phyloP scores from a whole-genome alignment of 805 yeast genomes.

The Yarrowia sp. region DNA sequence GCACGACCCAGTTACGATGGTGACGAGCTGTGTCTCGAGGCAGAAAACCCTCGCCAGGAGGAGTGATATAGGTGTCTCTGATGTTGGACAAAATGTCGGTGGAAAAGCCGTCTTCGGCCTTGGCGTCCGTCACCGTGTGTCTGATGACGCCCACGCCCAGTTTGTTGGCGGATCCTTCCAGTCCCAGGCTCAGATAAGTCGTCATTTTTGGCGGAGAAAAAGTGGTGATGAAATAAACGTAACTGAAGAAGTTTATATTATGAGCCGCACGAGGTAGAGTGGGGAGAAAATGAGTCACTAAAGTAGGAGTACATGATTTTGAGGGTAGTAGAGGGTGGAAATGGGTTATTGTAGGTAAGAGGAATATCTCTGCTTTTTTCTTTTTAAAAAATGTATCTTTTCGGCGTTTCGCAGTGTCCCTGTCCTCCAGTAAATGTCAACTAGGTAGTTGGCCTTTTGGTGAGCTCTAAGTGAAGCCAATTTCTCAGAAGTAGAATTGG shows the following conservation, averaged over 20 bases:
- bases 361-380: no score
- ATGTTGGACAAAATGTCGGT: conserved; percentile 84
- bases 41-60: conserved; percentile 96
- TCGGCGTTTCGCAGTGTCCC: no score
- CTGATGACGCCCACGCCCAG: conserved; percentile 89
- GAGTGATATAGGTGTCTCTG: conserved; percentile 91
- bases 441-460: no score
- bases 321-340: no score
- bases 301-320: no score
- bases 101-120: conserved; percentile 44
- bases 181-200: conserved; percentile 49
- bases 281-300: no score
- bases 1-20: conserved; percentile 89
- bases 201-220: not conserved
- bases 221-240: not conserved
- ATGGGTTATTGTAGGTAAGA: no score
- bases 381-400: no score
- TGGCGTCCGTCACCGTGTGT: conserved; percentile 43
- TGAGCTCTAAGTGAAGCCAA: no score
- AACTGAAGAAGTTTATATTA: no score
- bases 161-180: conserved; percentile 97
- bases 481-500: no score
- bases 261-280: not conserved
- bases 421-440: no score
- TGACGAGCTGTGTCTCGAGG: conserved; percentile 97